A percentile compares a stretch with the other conserved stretches of the same genome.
These are phyloP conservation scores for Psilocybe azurescens DNA, from an alignment of 768 basidiomycete genomes.

Conservation along the genomic window DNA sequence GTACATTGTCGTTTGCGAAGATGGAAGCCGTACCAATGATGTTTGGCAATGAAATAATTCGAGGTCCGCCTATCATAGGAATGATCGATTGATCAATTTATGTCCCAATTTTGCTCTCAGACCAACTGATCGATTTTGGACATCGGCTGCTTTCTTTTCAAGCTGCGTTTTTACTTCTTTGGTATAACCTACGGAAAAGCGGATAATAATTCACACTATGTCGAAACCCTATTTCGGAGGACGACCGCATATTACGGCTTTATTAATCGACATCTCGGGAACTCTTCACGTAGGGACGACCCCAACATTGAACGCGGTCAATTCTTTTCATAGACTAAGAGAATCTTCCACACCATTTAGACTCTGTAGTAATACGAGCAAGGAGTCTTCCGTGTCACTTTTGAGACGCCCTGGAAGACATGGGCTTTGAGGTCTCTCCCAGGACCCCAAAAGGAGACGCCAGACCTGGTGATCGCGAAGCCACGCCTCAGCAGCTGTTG, in stretches of 20 bases:
- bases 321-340: slow-evolving; percentile 45
- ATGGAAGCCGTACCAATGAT: too few relatives aligned
- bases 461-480: background rate
- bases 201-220: background rate
- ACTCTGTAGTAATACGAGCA: slow-evolving; percentile 73
- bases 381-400: slow-evolving; percentile 57
- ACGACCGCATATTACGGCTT: slow-evolving; percentile 49
- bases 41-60: too few relatives aligned
- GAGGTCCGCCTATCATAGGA: too few relatives aligned
- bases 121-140: too few relatives aligned
- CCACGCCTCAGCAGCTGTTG: slow-evolving; percentile 25
- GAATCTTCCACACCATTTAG: slow-evolving; percentile 46
- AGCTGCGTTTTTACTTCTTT: too few relatives aligned
- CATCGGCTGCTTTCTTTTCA: too few relatives aligned
- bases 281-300: slow-evolving; percentile 61
- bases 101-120: too few relatives aligned
- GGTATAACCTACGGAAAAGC: too few relatives aligned
- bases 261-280: slow-evolving; percentile 73
- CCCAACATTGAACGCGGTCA: slow-evolving; percentile 53
- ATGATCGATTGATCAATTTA: too few relatives aligned
- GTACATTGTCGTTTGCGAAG: too few relatives aligned
- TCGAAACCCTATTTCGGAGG: background rate
- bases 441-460: slow-evolving; percentile 4
- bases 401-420: slow-evolving; percentile 43
- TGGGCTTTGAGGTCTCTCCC: slow-evolving; percentile 52